Conservation (phyloP, 2,329 filamentous ascomycete genomes). For the Pseudocercospora ulei region DNA sequence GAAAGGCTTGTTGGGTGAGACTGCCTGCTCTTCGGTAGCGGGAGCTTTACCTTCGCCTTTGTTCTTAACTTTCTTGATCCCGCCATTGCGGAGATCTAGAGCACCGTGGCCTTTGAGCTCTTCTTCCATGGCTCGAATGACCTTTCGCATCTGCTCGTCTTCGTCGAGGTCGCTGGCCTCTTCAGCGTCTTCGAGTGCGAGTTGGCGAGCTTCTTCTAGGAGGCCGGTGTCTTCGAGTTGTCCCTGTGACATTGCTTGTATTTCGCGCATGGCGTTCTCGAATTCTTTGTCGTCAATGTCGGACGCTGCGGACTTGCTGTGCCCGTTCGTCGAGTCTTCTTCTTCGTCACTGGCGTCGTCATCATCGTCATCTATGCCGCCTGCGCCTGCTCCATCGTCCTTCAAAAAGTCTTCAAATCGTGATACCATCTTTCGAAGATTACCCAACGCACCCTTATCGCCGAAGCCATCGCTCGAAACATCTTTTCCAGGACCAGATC, state of each 20-base stretch:
- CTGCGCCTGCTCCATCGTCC: conserved; percentile 68
- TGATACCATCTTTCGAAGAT: conserved; percentile 81
- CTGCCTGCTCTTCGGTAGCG: conserved; percentile 17
- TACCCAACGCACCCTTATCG: conserved; percentile 57
- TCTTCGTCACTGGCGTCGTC: neutral
- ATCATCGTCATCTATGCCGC: conserved; percentile 58
- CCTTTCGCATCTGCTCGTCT: conserved; percentile 50
- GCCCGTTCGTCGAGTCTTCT: conserved; percentile 32
- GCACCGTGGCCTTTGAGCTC: conserved; percentile 62
- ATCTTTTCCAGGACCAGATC: conserved; percentile 11
- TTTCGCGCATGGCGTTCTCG: conserved; percentile 76
- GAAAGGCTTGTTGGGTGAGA: conserved; percentile 17
- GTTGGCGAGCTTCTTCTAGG: conserved; percentile 31
- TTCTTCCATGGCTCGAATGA: conserved; percentile 60
- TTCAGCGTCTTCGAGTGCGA: conserved; percentile 37
- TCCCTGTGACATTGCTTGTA: conserved; percentile 61
- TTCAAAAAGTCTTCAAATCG: conserved; percentile 89
- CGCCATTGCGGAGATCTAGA: conserved; percentile 41
- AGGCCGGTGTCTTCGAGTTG: conserved; percentile 32
- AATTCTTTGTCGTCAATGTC: conserved; percentile 77
- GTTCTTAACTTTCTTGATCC: conserved; percentile 22
- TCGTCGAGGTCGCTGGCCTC: conserved; percentile 38
- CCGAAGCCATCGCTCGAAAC: conserved; percentile 43
- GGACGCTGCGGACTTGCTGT: too few relatives aligned
- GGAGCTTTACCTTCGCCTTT: conserved; percentile 26